phyloP scores from a whole-genome alignment of 768 basidiomycete species.

The Xerocomellus amylosporus region DNA sequence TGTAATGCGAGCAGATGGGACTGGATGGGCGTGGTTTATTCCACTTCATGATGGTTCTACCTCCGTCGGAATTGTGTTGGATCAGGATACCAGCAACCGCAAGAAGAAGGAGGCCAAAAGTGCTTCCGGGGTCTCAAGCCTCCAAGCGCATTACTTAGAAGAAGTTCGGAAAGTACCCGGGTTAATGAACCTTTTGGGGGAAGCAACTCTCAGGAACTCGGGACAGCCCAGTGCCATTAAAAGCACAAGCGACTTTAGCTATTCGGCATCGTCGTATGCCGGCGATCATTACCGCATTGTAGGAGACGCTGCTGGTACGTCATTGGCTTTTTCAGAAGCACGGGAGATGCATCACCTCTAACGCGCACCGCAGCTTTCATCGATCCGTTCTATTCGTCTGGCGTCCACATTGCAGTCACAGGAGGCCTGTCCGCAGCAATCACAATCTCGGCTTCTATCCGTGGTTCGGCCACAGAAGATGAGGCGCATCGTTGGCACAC shows the following conservation, averaged over 20 bases:
- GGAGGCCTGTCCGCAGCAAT: constrained; percentile 12
- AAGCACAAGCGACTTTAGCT: constrained; percentile 57
- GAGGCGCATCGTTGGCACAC: constrained; percentile 14
- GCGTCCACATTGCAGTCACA: constrained; percentile 10
- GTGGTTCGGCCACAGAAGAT: constrained; percentile 1
- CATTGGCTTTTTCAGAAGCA: no score
- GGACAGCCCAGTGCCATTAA: constrained; percentile 9
- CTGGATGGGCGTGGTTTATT: constrained; percentile 59
- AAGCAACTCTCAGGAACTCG: no score
- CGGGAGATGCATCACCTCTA: no score
- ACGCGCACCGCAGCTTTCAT: constrained; percentile 4
- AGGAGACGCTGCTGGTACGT: constrained; percentile 45
- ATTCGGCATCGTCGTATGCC: constrained; percentile 53
- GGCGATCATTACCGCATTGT: constrained; percentile 52
- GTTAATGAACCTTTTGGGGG: no score
- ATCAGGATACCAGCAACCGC: constrained; percentile 32
- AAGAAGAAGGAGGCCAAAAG: constrained; percentile 17
- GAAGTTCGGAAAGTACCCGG: constrained; percentile 1
- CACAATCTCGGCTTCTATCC: constrained; percentile 12
- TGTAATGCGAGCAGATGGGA: constrained; percentile 37
- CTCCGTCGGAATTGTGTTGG: constrained; percentile 54
- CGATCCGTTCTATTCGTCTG: constrained; percentile 14
- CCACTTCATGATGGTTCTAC: constrained; percentile 47
- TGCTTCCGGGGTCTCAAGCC: neutral
- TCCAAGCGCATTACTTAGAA: constrained; percentile 6